Conservation (phyloP, 306 rosid genomes). For the Quercus ilex region DNA sequence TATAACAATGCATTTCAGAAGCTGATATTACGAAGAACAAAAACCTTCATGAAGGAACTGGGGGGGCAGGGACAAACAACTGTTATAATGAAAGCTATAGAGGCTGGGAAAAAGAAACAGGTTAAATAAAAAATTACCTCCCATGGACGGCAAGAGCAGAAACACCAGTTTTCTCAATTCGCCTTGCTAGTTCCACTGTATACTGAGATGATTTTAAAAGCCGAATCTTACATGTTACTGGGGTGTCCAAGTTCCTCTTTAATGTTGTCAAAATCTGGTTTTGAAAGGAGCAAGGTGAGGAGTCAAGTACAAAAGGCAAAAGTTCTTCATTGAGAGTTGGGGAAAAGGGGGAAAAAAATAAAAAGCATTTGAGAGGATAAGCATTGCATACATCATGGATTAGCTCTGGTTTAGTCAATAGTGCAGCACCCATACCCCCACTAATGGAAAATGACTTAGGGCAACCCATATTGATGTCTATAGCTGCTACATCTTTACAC, state of each 20-base stretch:
- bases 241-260: conserved; percentile 72
- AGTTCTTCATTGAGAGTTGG: not conserved
- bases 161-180: conserved; percentile 87
- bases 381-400: conserved; percentile 64
- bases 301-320: conserved; percentile 9
- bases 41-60: not conserved
- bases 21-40: not conserved
- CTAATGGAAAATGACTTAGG: conserved; percentile 85
- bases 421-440: conserved; percentile 95
- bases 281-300: conserved; percentile 10
- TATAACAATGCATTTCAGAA: conserved; percentile 6
- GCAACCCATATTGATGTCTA: conserved; percentile 96
- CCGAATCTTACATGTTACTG: conserved; percentile 89
- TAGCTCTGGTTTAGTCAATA: conserved; percentile 74
- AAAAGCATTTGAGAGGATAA: conserved; percentile 9
- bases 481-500: conserved; percentile 79
- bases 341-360: not conserved
- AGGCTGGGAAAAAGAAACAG: conserved; percentile 2
- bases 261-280: conserved; percentile 80
- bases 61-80: not conserved
- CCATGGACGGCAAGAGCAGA: conserved; percentile 91
- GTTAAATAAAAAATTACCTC: conserved; percentile 45
- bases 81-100: not conserved
- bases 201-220: conserved; percentile 66
- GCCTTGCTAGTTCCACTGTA: conserved; percentile 81